These are phyloP conservation scores for Pseudovirgaria hyperparasitica DNA, from an alignment of 2,329 filamentous ascomycete species.

Conservation along the genomic window DNA sequence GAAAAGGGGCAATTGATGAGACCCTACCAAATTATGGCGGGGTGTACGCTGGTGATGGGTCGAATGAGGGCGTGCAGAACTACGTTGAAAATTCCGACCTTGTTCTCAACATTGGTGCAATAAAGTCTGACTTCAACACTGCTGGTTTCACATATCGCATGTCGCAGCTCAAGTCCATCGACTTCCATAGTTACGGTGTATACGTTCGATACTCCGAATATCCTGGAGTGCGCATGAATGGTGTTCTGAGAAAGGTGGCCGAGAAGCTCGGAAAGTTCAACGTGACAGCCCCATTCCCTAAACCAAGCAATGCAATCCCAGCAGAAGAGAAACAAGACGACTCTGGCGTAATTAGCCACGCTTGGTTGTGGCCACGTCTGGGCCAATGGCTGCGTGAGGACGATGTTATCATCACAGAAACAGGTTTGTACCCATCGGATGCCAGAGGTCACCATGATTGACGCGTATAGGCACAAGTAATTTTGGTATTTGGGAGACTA, in stretches of 20 bases:
- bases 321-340: constrained; percentile 16
- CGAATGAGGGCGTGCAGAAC: constrained; percentile 49
- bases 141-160: constrained; percentile 72
- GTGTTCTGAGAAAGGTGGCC: constrained; percentile 61
- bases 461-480: constrained; percentile 78
- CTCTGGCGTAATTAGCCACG: constrained; percentile 47
- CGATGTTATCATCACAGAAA: constrained; percentile 77
- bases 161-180: constrained; percentile 64
- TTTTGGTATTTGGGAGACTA: constrained; percentile 78
- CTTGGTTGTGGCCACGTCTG: constrained; percentile 66
- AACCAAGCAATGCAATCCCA: constrained; percentile 40
- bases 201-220: constrained; percentile 69
- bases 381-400: constrained; percentile 57
- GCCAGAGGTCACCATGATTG: too few species aligned
- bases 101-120: constrained; percentile 55
- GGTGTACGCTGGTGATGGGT: constrained; percentile 73
- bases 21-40: constrained; percentile 63
- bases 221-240: constrained; percentile 63
- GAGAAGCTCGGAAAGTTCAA: constrained; percentile 45
- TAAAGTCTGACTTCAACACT: constrained; percentile 71
- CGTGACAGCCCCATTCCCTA: constrained; percentile 36
- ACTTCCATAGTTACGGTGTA: constrained; percentile 64
- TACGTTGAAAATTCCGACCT: constrained; percentile 58
- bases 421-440: too few species aligned
- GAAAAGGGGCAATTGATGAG: constrained; percentile 74